These are phyloP conservation scores for Vachellia collinsii DNA, from an alignment of 306 rosid species.

Conservation along the genomic window DNA sequence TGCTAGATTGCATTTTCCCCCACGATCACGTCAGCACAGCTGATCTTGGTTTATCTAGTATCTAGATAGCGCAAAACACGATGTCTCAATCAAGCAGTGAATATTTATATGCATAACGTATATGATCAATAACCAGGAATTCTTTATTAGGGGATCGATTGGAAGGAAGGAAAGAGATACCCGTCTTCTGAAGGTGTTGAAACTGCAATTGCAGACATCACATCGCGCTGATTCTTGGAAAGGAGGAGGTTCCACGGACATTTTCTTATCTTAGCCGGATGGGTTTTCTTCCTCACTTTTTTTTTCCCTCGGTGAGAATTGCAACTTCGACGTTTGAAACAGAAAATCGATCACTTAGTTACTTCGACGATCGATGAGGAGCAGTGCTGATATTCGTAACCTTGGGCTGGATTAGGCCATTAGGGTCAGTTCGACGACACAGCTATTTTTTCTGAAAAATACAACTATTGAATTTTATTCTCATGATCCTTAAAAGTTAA, in stretches of 20 bases:
- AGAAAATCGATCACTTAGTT: neutral
- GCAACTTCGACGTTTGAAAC: constrained; percentile 18
- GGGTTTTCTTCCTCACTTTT: constrained; percentile 20
- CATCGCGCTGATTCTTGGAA: constrained; percentile 94
- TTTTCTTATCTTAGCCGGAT: constrained; percentile 29
- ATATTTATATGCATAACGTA: neutral
- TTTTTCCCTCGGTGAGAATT: neutral
- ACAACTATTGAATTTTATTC: neutral
- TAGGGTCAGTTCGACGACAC: neutral
- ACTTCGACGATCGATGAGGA: neutral
- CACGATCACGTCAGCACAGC: neutral
- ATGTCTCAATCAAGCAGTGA: constrained; percentile 11
- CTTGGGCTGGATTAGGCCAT: neutral
- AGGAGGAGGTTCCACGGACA: constrained; percentile 77
- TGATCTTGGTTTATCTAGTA: neutral
- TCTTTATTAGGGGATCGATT: neutral
- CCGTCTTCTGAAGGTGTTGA: constrained; percentile 95
- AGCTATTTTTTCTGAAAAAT: neutral
- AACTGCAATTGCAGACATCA: constrained; percentile 94
- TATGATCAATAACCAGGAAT: neutral
- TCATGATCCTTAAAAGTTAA: no score
- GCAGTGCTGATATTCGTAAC: neutral
- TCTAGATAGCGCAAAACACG: neutral
- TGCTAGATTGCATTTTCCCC: neutral
- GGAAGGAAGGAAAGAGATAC: constrained; percentile 36